Conservation (phyloP, 176 grass and related monocot genomes). For the Rhynchospora pubera region DNA sequence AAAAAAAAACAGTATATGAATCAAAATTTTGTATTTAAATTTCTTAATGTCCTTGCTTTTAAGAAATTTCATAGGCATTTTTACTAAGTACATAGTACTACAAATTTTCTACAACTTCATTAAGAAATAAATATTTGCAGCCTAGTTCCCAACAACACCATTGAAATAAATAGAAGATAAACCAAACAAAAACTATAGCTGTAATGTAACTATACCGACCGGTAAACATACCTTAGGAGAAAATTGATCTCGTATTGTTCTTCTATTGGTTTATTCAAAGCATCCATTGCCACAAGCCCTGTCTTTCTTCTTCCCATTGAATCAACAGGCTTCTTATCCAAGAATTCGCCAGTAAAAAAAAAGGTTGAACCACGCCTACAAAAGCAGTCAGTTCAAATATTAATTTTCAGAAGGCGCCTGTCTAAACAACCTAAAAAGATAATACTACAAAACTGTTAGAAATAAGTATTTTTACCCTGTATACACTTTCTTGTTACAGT, state of each 20-base stretch:
- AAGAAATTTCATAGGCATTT: no score
- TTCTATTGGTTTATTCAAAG: constrained; percentile 18
- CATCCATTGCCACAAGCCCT: constrained; percentile 31
- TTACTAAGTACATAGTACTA: neutral
- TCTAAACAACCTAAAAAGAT: neutral
- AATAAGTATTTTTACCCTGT: neutral
- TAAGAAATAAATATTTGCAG: neutral
- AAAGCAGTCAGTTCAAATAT: neutral
- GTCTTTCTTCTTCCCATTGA: constrained; percentile 26
- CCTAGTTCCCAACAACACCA: no score
- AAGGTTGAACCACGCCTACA: constrained; percentile 24
- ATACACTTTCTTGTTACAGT: neutral
- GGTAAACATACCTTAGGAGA: constrained; percentile 26
- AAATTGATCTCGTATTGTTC: constrained; percentile 16
- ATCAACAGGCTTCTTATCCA: constrained; percentile 34
- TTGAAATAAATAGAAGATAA: neutral
- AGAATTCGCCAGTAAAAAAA: constrained; percentile 27
- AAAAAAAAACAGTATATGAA: no score
- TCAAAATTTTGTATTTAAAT: no score
- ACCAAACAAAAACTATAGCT: neutral
- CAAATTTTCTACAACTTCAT: neutral
- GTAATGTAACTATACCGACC: neutral
- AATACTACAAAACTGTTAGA: neutral
- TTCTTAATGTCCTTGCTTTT: neutral
- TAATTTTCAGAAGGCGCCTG: neutral